Evolutionary conservation across 805 yeast genomes (phyloP).

Genomic region (Metschnikowia kofuensis): DNA sequence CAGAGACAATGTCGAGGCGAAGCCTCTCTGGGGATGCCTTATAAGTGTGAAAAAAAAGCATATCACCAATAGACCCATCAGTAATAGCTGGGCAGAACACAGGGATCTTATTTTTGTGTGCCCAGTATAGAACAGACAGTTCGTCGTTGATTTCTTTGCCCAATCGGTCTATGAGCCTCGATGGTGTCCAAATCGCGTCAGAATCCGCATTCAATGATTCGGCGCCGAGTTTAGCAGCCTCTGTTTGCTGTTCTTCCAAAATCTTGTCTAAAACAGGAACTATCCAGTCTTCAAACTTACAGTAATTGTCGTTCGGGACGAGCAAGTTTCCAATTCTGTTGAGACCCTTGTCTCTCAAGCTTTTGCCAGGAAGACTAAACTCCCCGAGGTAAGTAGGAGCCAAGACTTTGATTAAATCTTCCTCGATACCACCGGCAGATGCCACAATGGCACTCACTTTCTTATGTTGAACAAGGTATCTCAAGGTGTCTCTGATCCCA

Average conservation of each 20-base stretch:
- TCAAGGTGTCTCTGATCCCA: slow-evolving; percentile 87
- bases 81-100: slow-evolving; percentile 96
- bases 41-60: slow-evolving; percentile 98
- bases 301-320: slow-evolving; percentile 97
- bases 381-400: slow-evolving; percentile 97
- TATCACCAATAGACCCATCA: slow-evolving; percentile 98
- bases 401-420: slow-evolving; percentile 91
- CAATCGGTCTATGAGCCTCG: slow-evolving; percentile 83
- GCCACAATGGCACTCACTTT: slow-evolving; percentile 94
- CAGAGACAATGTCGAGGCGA: slow-evolving; percentile 89
- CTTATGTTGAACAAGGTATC: slow-evolving; percentile 88
- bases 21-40: slow-evolving; percentile 88
- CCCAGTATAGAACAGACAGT: slow-evolving; percentile 93
- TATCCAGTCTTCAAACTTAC: slow-evolving; percentile 98
- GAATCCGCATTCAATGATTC: slow-evolving; percentile 61
- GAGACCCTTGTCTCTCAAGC: slow-evolving; percentile 90
- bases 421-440: slow-evolving; percentile 98
- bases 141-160: slow-evolving; percentile 97
- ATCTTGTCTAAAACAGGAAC: slow-evolving; percentile 87
- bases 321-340: slow-evolving; percentile 95
- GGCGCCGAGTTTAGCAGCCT: slow-evolving; percentile 47
- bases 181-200: slow-evolving; percentile 88
- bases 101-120: slow-evolving; percentile 94
- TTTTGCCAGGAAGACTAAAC: slow-evolving; percentile 74
- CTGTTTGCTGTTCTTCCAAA: slow-evolving; percentile 83